Evolutionary conservation across 1,139 yeast genomes (phyloP), one percentile per base, ranked within the genome.

Genomic region (Taphrina communis): DNA sequence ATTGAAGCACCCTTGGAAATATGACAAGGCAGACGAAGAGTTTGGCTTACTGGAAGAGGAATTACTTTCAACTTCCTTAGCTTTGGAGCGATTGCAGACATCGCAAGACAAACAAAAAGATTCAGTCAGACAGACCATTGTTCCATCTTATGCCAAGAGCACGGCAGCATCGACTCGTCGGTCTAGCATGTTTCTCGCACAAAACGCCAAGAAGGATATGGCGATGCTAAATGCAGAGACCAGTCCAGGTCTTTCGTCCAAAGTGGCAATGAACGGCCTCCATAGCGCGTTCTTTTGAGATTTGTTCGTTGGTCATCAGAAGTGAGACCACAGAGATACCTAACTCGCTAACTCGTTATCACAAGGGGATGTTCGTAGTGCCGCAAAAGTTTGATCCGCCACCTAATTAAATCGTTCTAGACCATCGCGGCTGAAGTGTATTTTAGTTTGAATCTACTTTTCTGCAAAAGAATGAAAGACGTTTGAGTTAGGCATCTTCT

Each of bases 111-210:
- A n/a, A 17, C 6, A 36, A 6, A 21, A 21, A 11, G 7, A n/a
- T 12, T 42, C 31, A 17, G 11, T 11, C 21, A 53, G 39, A 21
- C 31, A n/a, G n/a, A 44, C 48, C 5, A 44, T 3, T 44, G 48
- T 58, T 14, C 62, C 62, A 12, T 58, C 62, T 8, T 58, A 58
- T 21, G 62, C 62, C 53, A 58, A 58, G 25, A 58, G 62, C 46
- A 58, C 62, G 14, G 62, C 62, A 8, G 62, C 62, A 7, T 58
- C 62, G 5, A n/a, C 42, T n/a, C 38, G 62, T 7, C 19, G 62
- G 36, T 42, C 62, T 8, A 46, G 62, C 21, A 44, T 44, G 48
- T 44, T 44, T 17, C 48, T 44, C n/a, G 19, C 48, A 5, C 48
- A 44, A n/a, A 44, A 44, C n/a, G 4, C 19, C 8, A 44, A n/a